Conservation (phyloP, 2,329 filamentous ascomycete species). For the Dryadomyces quercivorus region DNA sequence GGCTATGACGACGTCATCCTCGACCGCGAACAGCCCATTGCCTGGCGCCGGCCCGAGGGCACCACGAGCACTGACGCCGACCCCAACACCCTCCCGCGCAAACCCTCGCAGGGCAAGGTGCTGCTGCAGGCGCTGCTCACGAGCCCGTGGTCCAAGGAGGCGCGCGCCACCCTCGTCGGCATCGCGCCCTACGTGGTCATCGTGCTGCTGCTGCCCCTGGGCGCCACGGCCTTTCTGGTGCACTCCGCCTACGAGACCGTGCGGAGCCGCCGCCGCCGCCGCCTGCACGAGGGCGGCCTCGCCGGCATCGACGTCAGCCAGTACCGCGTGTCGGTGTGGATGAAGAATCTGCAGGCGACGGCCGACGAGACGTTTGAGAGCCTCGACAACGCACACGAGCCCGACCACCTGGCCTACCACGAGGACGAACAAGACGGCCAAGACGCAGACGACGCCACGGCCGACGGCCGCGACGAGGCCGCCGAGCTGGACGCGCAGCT, state of each 20-base stretch:
- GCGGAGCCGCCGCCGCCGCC: slow-evolving; percentile 62
- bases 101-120: neutral
- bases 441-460: neutral
- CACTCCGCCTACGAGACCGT: slow-evolving; percentile 69
- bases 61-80: too few species aligned
- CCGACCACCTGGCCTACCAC: slow-evolving; percentile 48
- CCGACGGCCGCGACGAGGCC: neutral
- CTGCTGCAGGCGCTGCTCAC: slow-evolving; percentile 5
- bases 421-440: too few species aligned
- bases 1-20: slow-evolving; percentile 68
- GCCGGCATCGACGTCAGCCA: slow-evolving; percentile 54
- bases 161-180: slow-evolving; percentile 6
- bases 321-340: slow-evolving; percentile 65
- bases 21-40: slow-evolving; percentile 50
- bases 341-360: slow-evolving; percentile 62
- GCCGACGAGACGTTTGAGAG: slow-evolving; percentile 66
- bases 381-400: slow-evolving; percentile 52
- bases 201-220: slow-evolving; percentile 61
- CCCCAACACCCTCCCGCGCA: neutral
- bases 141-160: slow-evolving; percentile 8
- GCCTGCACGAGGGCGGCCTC: slow-evolving; percentile 59
- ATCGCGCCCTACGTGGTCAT: slow-evolving; percentile 46
- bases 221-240: slow-evolving; percentile 55
- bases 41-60: neutral
- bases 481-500: neutral